Evolutionary conservation across 768 basidiomycete species (phyloP), one percentile per base, ranked within the genome.

Genomic region (Crucibulum laeve): DNA sequence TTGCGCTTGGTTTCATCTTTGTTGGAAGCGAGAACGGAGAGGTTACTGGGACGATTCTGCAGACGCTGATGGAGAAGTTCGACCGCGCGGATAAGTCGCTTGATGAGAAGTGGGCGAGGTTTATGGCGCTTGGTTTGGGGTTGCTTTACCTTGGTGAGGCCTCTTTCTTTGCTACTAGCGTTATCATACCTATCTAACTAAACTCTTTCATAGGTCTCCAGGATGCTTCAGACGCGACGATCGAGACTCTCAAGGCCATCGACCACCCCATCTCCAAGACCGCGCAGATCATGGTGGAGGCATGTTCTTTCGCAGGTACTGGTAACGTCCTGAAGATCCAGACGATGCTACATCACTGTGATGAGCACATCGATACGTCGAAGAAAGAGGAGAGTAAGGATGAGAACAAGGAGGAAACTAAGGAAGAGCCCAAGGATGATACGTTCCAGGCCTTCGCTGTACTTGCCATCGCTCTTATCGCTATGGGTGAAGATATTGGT

Each of bases 401-500:
- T 23, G 71, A 76, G 45, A 68, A 73, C 26, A 60, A 66, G 25
- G 59, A 60, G 58, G 70, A 53, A 47, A 67, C 69, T 41, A 69
- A 79, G 15, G 70, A 77, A 17, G 66, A 76, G 42, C 64, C 73
- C 39, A 74, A 81, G 47, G 81, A 90, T 47, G 88, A 91, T 52
- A 84, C 84, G 23, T 91, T 89, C 74, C 90, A 97, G 61, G 80
- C 91, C 0, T 87, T 97, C 49, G 90, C 95, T 13, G 92, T 95
- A 23, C 73, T 98, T 44, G 96, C 92, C 21, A 90, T 99, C 54
- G 84, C 95, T 0, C 64, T 98, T 46, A 88, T 98, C 34, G 84
- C 96, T 3, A 97, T 98, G 93, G 96, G 96, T 15, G 96, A 99
- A 65, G 95, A 98, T 18, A 83, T 97, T 38, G 96, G 96, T 38